phyloP scores from a whole-genome alignment of 2,329 filamentous ascomycete species.

The Leptoxyphium fumago region DNA sequence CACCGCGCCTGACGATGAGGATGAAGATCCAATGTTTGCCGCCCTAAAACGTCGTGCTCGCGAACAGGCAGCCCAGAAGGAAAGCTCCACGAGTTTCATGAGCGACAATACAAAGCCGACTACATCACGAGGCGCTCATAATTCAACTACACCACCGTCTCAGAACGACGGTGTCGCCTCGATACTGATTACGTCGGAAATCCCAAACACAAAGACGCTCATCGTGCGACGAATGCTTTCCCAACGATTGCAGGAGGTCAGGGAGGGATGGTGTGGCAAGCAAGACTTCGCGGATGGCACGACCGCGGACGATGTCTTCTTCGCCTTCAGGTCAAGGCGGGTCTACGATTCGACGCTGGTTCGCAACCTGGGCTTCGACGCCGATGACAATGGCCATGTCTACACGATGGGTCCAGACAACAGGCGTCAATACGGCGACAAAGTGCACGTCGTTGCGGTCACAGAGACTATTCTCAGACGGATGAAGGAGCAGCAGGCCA shows the following conservation, averaged over 20 bases:
- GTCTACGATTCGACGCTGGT: constrained; percentile 67
- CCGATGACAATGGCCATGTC: constrained; percentile 26
- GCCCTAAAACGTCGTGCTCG: constrained; percentile 28
- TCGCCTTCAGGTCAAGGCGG: constrained; percentile 63
- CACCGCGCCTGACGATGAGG: constrained; percentile 11
- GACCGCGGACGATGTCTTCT: constrained; percentile 44
- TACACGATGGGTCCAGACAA: constrained; percentile 31
- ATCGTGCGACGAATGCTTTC: constrained; percentile 52
- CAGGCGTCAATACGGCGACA: constrained; percentile 32
- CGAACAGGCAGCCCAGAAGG: constrained; percentile 17
- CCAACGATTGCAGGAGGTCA: constrained; percentile 52
- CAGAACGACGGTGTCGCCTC: constrained; percentile 38
- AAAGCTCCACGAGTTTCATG: constrained; percentile 4
- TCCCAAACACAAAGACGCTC: constrained; percentile 46
- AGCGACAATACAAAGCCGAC: constrained; percentile 4
- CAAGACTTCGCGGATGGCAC: constrained; percentile 38
- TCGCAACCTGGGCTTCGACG: constrained; percentile 47
- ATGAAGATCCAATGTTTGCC: constrained; percentile 29
- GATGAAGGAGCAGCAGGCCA: constrained; percentile 33
- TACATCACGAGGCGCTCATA: neutral
- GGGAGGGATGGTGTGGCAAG: constrained; percentile 52
- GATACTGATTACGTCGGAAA: constrained; percentile 53
- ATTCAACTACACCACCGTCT: constrained; percentile 7
- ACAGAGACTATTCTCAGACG: constrained; percentile 48
- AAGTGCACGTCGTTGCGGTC: constrained; percentile 65